Evolutionary conservation across 345 rosid species (phyloP).

Genomic region (Passiflora organensis): DNA sequence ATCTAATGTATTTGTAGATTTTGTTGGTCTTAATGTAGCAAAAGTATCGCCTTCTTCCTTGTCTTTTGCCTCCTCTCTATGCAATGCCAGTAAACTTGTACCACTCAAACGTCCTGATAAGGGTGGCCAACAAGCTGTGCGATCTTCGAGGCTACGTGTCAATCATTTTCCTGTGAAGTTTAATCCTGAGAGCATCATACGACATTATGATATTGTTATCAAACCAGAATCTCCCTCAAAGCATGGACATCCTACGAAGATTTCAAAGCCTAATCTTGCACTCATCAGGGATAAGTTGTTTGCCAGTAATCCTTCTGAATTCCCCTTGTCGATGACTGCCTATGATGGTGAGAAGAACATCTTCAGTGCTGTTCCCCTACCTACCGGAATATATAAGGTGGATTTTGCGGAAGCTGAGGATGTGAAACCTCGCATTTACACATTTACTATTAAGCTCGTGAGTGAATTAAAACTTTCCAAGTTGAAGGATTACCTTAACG

Average conservation of each 20-base stretch:
- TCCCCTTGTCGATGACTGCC: slow-evolving; percentile 58
- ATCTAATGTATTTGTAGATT: not conserved
- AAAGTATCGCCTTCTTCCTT: slow-evolving; percentile 9
- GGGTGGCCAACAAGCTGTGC: slow-evolving; percentile 49
- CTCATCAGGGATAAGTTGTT: slow-evolving; percentile 52
- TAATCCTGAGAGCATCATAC: slow-evolving; percentile 39
- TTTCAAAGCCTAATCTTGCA: slow-evolving; percentile 39
- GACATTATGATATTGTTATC: slow-evolving; percentile 64
- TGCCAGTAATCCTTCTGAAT: slow-evolving; percentile 32
- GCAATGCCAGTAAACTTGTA: slow-evolving; percentile 1
- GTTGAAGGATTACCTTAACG: slow-evolving; percentile 54
- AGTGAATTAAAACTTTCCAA: slow-evolving; percentile 50
- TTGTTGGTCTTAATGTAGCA: slow-evolving; percentile 17
- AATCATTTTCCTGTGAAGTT: slow-evolving; percentile 62
- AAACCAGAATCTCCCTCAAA: slow-evolving; percentile 28
- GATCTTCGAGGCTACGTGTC: slow-evolving; percentile 38
- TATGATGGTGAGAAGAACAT: slow-evolving; percentile 88
- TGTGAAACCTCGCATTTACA: slow-evolving; percentile 25
- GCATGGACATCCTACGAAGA: slow-evolving; percentile 30
- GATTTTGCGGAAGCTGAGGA: slow-evolving; percentile 44
- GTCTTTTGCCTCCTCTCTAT: slow-evolving; percentile 3
- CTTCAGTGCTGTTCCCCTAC: slow-evolving; percentile 54
- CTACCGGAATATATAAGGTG: slow-evolving; percentile 44
- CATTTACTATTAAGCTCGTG: slow-evolving; percentile 51
- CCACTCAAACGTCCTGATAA: slow-evolving; percentile 60